phyloP scores from a whole-genome alignment of 345 rosid genomes.

The Melaleuca alternifolia region DNA sequence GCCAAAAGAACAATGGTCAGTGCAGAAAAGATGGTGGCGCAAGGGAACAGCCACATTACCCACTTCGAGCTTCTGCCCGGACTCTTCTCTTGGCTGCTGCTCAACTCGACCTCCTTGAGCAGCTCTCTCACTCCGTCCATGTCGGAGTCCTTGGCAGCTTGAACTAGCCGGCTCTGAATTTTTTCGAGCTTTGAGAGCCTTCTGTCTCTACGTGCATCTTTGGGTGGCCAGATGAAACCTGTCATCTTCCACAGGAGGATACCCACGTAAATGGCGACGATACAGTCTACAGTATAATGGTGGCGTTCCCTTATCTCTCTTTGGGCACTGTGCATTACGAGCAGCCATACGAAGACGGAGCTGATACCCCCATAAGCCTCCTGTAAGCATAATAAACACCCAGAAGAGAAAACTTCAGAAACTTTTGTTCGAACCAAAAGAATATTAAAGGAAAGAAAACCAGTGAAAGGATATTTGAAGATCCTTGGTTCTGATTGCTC shows the following conservation, averaged over 20 bases:
- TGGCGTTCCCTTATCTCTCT: conserved; percentile 84
- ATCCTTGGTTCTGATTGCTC: not conserved
- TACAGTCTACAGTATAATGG: conserved; percentile 82
- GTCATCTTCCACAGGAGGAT: conserved; percentile 94
- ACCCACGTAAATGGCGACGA: conserved; percentile 84
- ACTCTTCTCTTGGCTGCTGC: conserved; percentile 14
- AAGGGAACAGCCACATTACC: conserved; percentile 58
- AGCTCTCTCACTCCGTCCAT: conserved; percentile 79
- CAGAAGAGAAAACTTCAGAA: not conserved
- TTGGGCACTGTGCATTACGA: conserved; percentile 77
- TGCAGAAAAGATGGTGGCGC: conserved; percentile 39
- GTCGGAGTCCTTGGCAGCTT: conserved; percentile 85
- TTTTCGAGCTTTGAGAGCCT: conserved; percentile 46
- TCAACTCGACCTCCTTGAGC: conserved; percentile 55
- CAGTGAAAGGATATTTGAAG: not conserved
- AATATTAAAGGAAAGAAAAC: not conserved
- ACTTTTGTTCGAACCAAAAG: not conserved
- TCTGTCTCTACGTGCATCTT: conserved; percentile 13
- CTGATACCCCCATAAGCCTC: conserved; percentile 90
- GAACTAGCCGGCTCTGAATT: conserved; percentile 55
- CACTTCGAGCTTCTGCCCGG: conserved; percentile 14
- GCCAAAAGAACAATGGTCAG: conserved; percentile 57
- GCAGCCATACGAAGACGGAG: conserved; percentile 74
- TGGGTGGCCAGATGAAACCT: conserved; percentile 63
- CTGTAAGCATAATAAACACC: conserved; percentile 20